Evolutionary conservation across 1,139 yeast species (phyloP).

Genomic region (Petasospora rhodanensis): DNA sequence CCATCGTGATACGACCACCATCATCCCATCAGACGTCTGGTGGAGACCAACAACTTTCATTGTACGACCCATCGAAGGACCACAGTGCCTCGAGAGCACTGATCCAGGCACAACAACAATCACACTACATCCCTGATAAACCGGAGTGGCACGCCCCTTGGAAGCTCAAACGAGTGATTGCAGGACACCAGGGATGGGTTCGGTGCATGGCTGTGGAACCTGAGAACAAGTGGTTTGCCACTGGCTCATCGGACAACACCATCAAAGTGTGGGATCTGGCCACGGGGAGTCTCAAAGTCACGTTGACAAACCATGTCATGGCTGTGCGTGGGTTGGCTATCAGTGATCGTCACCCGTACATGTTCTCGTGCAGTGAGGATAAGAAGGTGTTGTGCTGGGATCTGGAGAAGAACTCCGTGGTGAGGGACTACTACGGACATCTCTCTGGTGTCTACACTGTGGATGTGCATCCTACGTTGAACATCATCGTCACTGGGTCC

Average conservation of each 20-base stretch:
- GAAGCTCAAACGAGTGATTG: constrained; percentile 68
- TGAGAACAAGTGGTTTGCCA: constrained; percentile 83
- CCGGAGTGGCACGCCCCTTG: constrained; percentile 60
- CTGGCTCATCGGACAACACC: constrained; percentile 86
- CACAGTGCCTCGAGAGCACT: constrained; percentile 23
- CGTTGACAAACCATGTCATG: constrained; percentile 90
- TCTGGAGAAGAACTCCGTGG: constrained; percentile 75
- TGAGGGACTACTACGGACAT: constrained; percentile 92
- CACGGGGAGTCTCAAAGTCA: constrained; percentile 59
- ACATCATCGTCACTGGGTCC: constrained; percentile 85
- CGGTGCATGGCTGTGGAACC: constrained; percentile 79
- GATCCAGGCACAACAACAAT: constrained; percentile 21
- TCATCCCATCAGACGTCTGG: neutral
- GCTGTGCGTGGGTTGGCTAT: constrained; percentile 74
- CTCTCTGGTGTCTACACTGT: constrained; percentile 83
- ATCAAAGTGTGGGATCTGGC: constrained; percentile 93
- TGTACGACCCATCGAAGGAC: constrained; percentile 13
- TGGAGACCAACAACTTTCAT: constrained; percentile 6
- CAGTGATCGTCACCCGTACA: constrained; percentile 74
- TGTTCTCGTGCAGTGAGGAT: constrained; percentile 92
- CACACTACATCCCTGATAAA: constrained; percentile 16
- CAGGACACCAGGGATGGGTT: constrained; percentile 95
- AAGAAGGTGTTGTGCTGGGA: constrained; percentile 97
- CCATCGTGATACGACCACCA: constrained; percentile 9
- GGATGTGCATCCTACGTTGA: constrained; percentile 82